Percentiles rank a stretch among this genome's conserved stretches.
Evolutionary conservation across 768 basidiomycete genomes (phyloP).

Genomic region (Rhodotorula toruloides): DNA sequence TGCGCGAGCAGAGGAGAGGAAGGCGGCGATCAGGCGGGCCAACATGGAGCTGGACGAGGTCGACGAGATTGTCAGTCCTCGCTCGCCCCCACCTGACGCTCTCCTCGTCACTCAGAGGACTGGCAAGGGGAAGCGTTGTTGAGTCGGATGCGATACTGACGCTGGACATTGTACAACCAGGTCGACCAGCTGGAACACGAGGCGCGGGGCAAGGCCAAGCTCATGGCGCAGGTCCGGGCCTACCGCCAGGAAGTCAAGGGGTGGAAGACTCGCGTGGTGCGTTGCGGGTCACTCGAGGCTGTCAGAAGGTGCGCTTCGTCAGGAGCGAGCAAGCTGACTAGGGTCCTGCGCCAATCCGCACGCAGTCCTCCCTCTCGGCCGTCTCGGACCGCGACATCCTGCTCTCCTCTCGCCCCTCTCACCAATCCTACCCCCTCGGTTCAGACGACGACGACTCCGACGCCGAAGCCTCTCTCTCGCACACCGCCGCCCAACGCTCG

Average conservation of each 20-base stretch:
- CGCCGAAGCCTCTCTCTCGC: not conserved
- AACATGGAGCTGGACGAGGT: conserved; percentile 50
- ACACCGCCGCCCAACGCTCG: conserved; percentile 8
- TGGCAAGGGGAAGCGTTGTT: too few relatives aligned
- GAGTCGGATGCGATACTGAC: too few relatives aligned
- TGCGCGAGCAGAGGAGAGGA: conserved; percentile 45
- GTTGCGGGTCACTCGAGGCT: too few relatives aligned
- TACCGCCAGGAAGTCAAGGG: conserved; percentile 10
- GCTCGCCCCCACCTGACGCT: not conserved
- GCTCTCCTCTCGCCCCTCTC: conserved; percentile 12
- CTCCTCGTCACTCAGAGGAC: not conserved
- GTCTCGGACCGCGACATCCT: conserved; percentile 32
- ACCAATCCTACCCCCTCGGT: conserved; percentile 14
- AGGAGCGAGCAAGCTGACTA: too few relatives aligned
- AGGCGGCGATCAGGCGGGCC: conserved; percentile 45
- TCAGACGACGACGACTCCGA: conserved; percentile 21
- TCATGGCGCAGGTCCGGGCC: conserved; percentile 20
- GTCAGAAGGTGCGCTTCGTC: too few relatives aligned
- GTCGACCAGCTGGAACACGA: conserved; percentile 33
- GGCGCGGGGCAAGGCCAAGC: conserved; percentile 20
- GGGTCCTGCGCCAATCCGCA: not conserved
- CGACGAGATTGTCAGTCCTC: conserved; percentile 48
- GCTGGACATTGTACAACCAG: too few relatives aligned
- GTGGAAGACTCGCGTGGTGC: conserved; percentile 15
- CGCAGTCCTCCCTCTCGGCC: conserved; percentile 6